These are phyloP conservation scores for Kazachstania sp. DNA, from an alignment of 1,139 yeast genomes.

Conservation along the genomic window DNA sequence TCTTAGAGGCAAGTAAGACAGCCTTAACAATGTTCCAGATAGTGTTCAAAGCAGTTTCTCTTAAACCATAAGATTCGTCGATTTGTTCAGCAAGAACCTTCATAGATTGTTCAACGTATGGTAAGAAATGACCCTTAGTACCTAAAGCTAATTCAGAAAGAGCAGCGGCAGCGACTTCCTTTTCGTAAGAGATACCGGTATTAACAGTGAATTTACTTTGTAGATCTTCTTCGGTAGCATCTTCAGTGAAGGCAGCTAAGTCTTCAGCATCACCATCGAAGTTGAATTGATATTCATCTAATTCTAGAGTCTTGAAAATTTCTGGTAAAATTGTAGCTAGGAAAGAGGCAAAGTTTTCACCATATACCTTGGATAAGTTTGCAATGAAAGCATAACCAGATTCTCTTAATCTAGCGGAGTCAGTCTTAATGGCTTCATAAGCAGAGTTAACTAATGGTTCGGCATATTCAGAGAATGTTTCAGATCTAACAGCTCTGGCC, in stretches of 20 bases:
- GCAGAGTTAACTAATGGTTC: constrained; percentile 87
- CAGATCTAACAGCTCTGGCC: constrained; percentile 96
- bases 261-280: constrained; percentile 37
- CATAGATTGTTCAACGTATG: constrained; percentile 66
- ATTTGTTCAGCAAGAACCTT: constrained; percentile 61
- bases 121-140: constrained; percentile 70
- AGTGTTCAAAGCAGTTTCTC: constrained; percentile 76
- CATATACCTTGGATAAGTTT: constrained; percentile 91
- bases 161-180: constrained; percentile 94
- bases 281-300: constrained; percentile 59
- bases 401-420: constrained; percentile 82
- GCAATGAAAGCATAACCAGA: constrained; percentile 93
- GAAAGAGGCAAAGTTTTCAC: constrained; percentile 80
- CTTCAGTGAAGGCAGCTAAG: constrained; percentile 29
- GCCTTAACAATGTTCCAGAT: constrained; percentile 79
- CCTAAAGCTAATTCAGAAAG: constrained; percentile 82
- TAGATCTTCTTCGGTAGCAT: constrained; percentile 42
- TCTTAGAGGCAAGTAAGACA: constrained; percentile 48
- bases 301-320: constrained; percentile 74
- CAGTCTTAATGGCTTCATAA: constrained; percentile 66
- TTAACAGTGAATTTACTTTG: constrained; percentile 73
- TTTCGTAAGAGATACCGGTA: constrained; percentile 92
- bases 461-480: constrained; percentile 75
- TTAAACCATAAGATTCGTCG: constrained; percentile 82
- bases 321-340: constrained; percentile 76